phyloP scores from a whole-genome alignment of 352 stramenopile species.

The Pythium dissimile region DNA sequence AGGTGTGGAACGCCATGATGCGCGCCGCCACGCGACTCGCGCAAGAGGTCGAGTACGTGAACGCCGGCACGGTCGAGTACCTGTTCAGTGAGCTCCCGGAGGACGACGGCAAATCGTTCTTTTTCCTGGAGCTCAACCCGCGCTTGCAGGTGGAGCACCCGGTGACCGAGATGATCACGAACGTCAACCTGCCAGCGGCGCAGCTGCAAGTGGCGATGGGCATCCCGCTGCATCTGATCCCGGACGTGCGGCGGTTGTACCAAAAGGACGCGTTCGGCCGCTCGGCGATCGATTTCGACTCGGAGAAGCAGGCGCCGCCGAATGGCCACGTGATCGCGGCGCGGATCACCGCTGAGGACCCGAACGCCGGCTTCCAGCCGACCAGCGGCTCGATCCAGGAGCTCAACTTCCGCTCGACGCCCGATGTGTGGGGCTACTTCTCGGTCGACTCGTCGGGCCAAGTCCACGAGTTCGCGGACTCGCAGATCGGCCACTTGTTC shows the following conservation, averaged over 20 bases:
- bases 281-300: conserved; percentile 96
- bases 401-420: conserved; percentile 99
- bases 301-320: conserved; percentile 67
- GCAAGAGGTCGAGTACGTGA: conserved; percentile 98
- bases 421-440: conserved; percentile 99
- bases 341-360: conserved; percentile 99
- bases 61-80: conserved; percentile 99
- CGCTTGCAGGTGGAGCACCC: conserved; percentile 99
- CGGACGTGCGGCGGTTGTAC: conserved; percentile 97
- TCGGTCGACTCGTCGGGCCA: conserved; percentile 98
- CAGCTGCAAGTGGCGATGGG: conserved; percentile 99
- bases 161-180: conserved; percentile 99
- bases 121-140: conserved; percentile 99
- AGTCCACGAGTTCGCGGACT: conserved; percentile 99
- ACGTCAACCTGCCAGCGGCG: conserved; percentile 95
- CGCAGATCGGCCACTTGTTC: conserved; percentile 99
- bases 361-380: conserved; percentile 98
- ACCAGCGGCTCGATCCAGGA: conserved; percentile 97
- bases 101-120: conserved; percentile 94
- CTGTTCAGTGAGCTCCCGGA: conserved; percentile 95
- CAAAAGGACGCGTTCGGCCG: conserved; percentile 91
- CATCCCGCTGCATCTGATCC: conserved; percentile 98
- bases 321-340: conserved; percentile 98
- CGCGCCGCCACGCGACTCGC: conserved; percentile 94
- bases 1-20: conserved; percentile 99